A percentile compares a stretch with the other conserved stretches of the same genome.
These are phyloP conservation scores for Acidomyces sp. DNA, from an alignment of 495 filamentous ascomycete species.

Conservation along the genomic window DNA sequence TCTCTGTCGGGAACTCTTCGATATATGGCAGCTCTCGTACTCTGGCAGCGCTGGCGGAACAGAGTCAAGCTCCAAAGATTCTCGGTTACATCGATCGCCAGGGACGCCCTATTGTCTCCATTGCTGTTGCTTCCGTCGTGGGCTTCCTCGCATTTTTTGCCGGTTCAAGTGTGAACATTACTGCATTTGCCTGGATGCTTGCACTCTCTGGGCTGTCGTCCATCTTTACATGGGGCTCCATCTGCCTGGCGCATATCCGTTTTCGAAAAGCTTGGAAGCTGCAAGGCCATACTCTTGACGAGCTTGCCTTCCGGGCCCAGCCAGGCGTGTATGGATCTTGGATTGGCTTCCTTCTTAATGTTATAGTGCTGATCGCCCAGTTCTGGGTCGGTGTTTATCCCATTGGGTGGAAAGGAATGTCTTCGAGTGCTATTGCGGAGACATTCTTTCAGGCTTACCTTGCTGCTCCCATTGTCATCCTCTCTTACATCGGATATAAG, in stretches of 20 bases:
- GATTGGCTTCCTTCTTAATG: conserved; percentile 68
- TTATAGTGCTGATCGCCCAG: conserved; percentile 73
- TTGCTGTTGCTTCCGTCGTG: conserved; percentile 21
- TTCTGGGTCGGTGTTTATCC: conserved; percentile 89
- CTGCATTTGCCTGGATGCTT: conserved; percentile 51
- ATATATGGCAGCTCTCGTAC: conserved; percentile 30
- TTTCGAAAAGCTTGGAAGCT: conserved; percentile 52
- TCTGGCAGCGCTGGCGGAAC: conserved; percentile 28
- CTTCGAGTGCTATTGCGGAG: conserved; percentile 32
- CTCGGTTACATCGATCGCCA: conserved; percentile 31
- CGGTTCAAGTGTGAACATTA: conserved; percentile 13
- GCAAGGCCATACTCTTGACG: conserved; percentile 55
- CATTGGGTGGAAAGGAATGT: conserved; percentile 38
- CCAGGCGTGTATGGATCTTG: conserved; percentile 72
- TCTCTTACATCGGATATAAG: conserved; percentile 69
- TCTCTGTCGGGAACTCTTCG: conserved; percentile 30
- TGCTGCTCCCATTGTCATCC: conserved; percentile 66
- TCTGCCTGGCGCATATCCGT: conserved; percentile 61
- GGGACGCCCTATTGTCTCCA: conserved; percentile 23
- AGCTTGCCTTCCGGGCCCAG: conserved; percentile 71
- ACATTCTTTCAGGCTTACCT: conserved; percentile 70
- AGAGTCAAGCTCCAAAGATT: conserved; percentile 28
- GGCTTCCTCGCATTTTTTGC: conserved; percentile 29
- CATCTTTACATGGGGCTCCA: conserved; percentile 60
- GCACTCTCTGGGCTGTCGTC: conserved; percentile 51